Evolutionary conservation across 176 grass and related monocot species (phyloP).

Genomic region (Avena atlantica): DNA sequence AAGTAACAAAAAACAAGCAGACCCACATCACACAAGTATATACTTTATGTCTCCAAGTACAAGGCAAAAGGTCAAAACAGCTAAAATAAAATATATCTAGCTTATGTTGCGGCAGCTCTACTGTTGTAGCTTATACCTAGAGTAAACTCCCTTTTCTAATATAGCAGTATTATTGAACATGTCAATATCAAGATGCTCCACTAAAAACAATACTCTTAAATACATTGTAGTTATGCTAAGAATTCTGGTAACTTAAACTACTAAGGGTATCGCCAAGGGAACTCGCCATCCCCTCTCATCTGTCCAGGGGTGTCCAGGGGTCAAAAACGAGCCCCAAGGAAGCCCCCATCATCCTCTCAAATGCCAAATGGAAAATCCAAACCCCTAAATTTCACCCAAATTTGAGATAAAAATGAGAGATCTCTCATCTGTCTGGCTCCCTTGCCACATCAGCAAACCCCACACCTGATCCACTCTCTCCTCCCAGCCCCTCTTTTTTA

Average conservation of each 20-base stretch:
- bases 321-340: too few relatives aligned
- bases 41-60: not conserved
- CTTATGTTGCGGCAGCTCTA: not conserved
- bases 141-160: not conserved
- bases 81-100: not conserved
- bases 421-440: too few relatives aligned
- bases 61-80: not conserved
- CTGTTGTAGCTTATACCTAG: not conserved
- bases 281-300: too few relatives aligned
- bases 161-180: not conserved
- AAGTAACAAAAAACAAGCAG: constrained; percentile 11
- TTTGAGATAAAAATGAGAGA: too few relatives aligned
- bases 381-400: too few relatives aligned
- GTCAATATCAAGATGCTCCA: not conserved
- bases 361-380: too few relatives aligned
- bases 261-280: too few relatives aligned
- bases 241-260: not conserved
- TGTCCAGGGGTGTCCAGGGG: too few relatives aligned
- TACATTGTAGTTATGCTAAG: not conserved
- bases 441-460: too few relatives aligned
- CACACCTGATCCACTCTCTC: too few relatives aligned
- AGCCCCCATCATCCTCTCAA: too few relatives aligned
- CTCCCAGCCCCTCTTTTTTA: too few relatives aligned
- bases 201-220: not conserved
- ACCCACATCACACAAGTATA: not conserved